phyloP scores from a whole-genome alignment of 1,139 yeast genomes.

The Yamadazyma siamensis region DNA sequence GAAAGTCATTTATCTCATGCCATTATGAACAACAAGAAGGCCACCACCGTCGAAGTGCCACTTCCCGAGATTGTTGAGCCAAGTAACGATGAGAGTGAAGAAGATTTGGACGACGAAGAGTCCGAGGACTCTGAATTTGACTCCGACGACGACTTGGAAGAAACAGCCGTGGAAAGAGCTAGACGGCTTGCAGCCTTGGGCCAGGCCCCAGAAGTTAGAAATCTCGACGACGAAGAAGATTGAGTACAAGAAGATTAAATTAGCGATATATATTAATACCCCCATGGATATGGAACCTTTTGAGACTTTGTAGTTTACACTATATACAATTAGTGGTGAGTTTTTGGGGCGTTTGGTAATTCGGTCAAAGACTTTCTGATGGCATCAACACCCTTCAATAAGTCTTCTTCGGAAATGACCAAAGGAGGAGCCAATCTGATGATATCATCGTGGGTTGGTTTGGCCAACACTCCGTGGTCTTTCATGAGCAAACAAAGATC shows the following conservation, averaged over 20 bases:
- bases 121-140: constrained; percentile 52
- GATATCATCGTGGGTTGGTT: constrained; percentile 95
- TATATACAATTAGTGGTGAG: constrained; percentile 29
- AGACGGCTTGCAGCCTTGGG: constrained; percentile 86
- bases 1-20: constrained; percentile 26
- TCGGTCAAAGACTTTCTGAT: constrained; percentile 61
- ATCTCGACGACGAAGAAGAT: constrained; percentile 60
- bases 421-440: constrained; percentile 96
- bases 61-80: constrained; percentile 11
- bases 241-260: constrained; percentile 17
- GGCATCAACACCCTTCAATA: constrained; percentile 73
- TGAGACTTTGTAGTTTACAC: too few species aligned
- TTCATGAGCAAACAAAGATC: constrained; percentile 90
- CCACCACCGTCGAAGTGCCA: constrained; percentile 10
- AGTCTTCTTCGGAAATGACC: constrained; percentile 84
- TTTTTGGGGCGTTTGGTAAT: constrained; percentile 52
- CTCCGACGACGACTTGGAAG: constrained; percentile 23
- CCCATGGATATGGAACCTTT: neutral
- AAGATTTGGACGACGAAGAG: constrained; percentile 13
- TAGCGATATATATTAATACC: neutral
- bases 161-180: constrained; percentile 67
- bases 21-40: constrained; percentile 13
- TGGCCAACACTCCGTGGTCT: constrained; percentile 85
- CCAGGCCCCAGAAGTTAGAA: constrained; percentile 35
- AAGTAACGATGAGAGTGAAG: constrained; percentile 3